Evolutionary conservation across 2,329 filamentous ascomycete species (phyloP).

Genomic region (Trichoderma pleuroti): DNA sequence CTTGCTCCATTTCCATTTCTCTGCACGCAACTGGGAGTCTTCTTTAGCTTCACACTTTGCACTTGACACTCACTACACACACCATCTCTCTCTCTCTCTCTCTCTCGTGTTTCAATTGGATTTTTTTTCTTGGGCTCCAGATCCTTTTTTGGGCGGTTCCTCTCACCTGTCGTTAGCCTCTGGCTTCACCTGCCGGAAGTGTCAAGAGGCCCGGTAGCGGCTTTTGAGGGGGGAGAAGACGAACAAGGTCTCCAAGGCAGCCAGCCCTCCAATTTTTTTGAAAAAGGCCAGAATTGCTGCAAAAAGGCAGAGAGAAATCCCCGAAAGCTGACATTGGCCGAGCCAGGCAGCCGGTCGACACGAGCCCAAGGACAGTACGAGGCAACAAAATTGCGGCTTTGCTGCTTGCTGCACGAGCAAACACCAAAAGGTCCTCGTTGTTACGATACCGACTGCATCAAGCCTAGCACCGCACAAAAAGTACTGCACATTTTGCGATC

Average conservation of each 20-base stretch:
- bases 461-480: neutral
- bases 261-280: neutral
- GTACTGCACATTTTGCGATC: neutral
- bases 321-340: constrained; percentile 13
- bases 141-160: neutral
- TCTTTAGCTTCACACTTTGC: neutral
- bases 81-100: too few relatives aligned
- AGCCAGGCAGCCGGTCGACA: neutral
- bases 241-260: neutral
- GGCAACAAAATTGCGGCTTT: neutral
- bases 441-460: neutral
- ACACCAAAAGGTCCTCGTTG: neutral
- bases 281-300: neutral
- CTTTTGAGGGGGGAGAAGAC: neutral
- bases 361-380: neutral
- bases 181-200: neutral
- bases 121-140: neutral
- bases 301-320: neutral
- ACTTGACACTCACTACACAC: too few relatives aligned
- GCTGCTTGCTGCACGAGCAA: neutral
- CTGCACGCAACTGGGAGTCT: neutral
- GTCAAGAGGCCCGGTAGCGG: constrained; percentile 5
- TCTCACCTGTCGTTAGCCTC: neutral
- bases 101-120: neutral
- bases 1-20: neutral